Conservation (phyloP, 2,329 filamentous ascomycete genomes). For the Monosporascus sp. region DNA sequence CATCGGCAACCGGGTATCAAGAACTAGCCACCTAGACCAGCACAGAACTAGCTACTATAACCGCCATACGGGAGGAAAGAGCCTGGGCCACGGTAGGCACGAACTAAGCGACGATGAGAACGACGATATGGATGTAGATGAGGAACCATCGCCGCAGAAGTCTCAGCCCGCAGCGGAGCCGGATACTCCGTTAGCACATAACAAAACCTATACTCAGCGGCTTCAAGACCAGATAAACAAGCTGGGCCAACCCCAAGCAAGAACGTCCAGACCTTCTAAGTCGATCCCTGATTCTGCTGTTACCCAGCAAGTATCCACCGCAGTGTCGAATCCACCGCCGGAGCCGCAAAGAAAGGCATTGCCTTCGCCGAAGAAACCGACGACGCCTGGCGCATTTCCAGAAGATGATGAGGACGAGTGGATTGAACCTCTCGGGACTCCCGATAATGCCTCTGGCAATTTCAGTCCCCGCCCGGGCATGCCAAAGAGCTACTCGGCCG, state of each 20-base stretch:
- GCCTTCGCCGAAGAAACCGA: slow-evolving; percentile 28
- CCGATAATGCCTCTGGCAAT: slow-evolving; percentile 27
- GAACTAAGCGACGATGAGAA: slow-evolving; percentile 34
- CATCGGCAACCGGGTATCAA: slow-evolving; percentile 65
- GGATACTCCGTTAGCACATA: slow-evolving; percentile 56
- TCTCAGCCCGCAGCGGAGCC: slow-evolving; percentile 42
- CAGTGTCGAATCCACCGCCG: slow-evolving; percentile 22
- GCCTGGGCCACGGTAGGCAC: slow-evolving; percentile 48
- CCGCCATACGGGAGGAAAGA: slow-evolving; percentile 68
- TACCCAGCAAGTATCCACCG: slow-evolving; percentile 23
- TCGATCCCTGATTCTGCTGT: slow-evolving; percentile 35
- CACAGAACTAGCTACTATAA: slow-evolving; percentile 69
- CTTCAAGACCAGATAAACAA: slow-evolving; percentile 88
- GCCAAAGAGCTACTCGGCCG: slow-evolving; percentile 55
- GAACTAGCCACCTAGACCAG: slow-evolving; percentile 73
- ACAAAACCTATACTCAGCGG: slow-evolving; percentile 88
- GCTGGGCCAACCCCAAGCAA: slow-evolving; percentile 53
- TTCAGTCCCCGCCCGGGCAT: slow-evolving; percentile 46
- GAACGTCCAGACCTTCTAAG: slow-evolving; percentile 41
- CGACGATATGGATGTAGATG: slow-evolving; percentile 40
- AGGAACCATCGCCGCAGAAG: slow-evolving; percentile 36
- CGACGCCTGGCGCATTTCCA: slow-evolving; percentile 56
- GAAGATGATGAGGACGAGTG: slow-evolving; percentile 57
- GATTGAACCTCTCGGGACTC: slow-evolving; percentile 48
- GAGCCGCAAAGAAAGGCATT: slow-evolving; percentile 33